These are phyloP conservation scores for Lactarius hatsudake DNA, from an alignment of 768 basidiomycete genomes.

Conservation along the genomic window DNA sequence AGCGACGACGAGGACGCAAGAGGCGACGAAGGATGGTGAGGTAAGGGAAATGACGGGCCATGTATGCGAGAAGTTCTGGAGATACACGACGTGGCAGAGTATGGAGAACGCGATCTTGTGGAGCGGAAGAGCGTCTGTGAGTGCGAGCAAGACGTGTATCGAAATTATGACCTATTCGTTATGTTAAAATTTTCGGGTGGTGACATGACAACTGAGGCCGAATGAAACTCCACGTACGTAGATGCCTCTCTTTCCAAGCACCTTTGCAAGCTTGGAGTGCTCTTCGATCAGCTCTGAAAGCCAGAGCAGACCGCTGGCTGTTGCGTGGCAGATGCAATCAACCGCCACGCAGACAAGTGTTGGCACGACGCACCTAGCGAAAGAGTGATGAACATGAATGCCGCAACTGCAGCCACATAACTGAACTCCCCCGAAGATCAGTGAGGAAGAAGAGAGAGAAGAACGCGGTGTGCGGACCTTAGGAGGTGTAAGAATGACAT, in stretches of 20 bases:
- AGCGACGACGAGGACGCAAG: constrained; percentile 77
- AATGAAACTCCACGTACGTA: constrained; percentile 56
- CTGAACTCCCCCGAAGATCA: constrained; percentile 36
- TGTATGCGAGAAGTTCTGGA: constrained; percentile 82
- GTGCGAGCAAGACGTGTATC: constrained; percentile 73
- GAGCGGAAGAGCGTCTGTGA: constrained; percentile 79
- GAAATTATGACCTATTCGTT: constrained; percentile 65
- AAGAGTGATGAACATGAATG: constrained; percentile 87
- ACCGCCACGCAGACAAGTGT: neutral
- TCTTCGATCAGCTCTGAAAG: constrained; percentile 96
- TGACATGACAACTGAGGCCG: neutral
- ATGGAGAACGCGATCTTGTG: constrained; percentile 76
- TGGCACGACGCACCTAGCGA: constrained; percentile 66
- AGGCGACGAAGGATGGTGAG: constrained; percentile 79
- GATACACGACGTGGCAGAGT: constrained; percentile 81
- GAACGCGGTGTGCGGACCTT: constrained; percentile 41
- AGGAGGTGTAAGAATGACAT: constrained; percentile 62
- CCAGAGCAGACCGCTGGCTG: constrained; percentile 92
- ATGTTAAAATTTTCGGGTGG: neutral
- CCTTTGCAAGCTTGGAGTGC: constrained; percentile 78
- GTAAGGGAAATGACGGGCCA: constrained; percentile 96
- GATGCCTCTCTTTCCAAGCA: constrained; percentile 77
- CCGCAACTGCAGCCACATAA: constrained; percentile 72
- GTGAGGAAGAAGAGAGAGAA: constrained; percentile 18
- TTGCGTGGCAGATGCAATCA: constrained; percentile 11